Evolutionary conservation across 305 asterid genomes (phyloP).

Genomic region (Fraxinus albicans): DNA sequence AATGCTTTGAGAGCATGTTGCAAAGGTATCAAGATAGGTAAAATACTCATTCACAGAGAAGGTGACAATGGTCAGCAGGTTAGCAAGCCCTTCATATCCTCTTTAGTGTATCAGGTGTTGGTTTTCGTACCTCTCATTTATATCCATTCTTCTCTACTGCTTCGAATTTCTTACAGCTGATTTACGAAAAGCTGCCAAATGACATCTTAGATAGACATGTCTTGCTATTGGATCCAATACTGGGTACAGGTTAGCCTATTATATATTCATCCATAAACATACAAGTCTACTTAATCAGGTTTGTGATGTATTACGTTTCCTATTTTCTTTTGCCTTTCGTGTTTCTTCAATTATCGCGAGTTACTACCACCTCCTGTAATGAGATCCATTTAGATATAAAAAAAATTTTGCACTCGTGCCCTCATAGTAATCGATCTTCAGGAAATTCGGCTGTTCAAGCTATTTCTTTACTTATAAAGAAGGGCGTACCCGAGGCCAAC

Average conservation of each 20-base stretch:
- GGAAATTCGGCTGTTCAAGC: constrained; percentile 97
- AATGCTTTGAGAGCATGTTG: constrained; percentile 93
- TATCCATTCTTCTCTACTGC: constrained; percentile 6
- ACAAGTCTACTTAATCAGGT: not conserved
- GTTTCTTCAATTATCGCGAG: not conserved
- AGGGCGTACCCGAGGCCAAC: constrained; percentile 91
- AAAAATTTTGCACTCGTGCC: not conserved
- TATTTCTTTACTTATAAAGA: constrained; percentile 78
- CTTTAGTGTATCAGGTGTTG: not conserved
- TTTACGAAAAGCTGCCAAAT: constrained; percentile 77
- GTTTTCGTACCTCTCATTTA: constrained; percentile 1
- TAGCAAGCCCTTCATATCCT: constrained; percentile 11
- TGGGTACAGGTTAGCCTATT: constrained; percentile 73
- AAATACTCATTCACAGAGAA: constrained; percentile 84
- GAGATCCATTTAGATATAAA: not conserved
- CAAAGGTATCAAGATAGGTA: constrained; percentile 89
- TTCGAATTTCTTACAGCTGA: constrained; percentile 49
- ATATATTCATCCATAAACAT: not conserved
- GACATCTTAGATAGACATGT: constrained; percentile 90
- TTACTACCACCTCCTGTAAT: not conserved
- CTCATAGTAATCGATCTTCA: constrained; percentile 25
- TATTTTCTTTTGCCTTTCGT: not conserved
- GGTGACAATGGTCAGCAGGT: constrained; percentile 94
- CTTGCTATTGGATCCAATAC: constrained; percentile 78
- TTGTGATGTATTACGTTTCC: not conserved